These are phyloP conservation scores for Tuber melanosporum DNA, from an alignment of 495 filamentous ascomycete species.

Conservation along the genomic window DNA sequence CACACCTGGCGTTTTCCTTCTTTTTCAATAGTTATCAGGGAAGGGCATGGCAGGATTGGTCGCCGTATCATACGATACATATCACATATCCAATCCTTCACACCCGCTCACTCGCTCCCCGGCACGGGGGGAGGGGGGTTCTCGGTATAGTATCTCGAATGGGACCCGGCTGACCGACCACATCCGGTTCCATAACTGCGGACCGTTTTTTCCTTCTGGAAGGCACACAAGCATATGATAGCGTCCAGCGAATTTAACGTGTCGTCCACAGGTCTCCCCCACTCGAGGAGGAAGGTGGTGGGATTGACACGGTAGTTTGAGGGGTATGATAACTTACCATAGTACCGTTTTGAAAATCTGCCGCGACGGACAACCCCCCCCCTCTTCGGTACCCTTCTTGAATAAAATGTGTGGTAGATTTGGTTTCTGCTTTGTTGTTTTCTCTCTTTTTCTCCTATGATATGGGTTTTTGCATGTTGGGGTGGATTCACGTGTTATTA, in stretches of 20 bases:
- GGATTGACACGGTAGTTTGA: neutral
- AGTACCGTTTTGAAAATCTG: neutral
- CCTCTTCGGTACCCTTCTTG: neutral
- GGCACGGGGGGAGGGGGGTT: neutral
- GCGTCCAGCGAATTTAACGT: no score
- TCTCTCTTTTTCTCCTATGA: neutral
- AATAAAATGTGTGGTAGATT: neutral
- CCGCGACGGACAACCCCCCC: neutral
- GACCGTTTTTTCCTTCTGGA: neutral
- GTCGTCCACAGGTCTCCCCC: no score
- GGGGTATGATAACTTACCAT: no score
- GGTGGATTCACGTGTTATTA: neutral
- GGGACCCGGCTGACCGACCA: neutral
- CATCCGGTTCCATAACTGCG: neutral
- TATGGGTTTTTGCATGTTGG: neutral
- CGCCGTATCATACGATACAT: no score
- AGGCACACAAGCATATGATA: neutral
- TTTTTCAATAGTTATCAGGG: no score
- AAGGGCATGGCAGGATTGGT: no score
- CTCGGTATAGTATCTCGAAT: no score
- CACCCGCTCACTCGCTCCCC: neutral
- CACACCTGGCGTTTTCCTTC: no score
- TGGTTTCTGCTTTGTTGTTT: neutral
- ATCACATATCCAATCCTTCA: no score
- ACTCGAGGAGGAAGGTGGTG: no score